Evolutionary conservation across 75 land plant species (phyloP).

Genomic region (Pseudotsuga menziesii): DNA sequence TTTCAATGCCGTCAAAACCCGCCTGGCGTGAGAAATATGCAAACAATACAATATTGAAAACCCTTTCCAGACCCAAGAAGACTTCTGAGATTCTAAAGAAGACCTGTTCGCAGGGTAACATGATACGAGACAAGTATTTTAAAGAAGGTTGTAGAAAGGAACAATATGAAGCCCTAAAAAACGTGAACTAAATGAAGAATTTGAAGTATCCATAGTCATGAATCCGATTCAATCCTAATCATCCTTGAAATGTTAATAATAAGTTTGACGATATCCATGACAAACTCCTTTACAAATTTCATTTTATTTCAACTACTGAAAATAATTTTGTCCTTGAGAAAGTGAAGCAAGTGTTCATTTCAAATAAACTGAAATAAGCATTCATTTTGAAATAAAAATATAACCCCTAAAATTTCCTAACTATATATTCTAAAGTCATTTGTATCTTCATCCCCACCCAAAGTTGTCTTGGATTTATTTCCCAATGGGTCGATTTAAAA

Average conservation of each 20-base stretch:
- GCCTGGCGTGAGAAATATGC: slow-evolving; percentile 56
- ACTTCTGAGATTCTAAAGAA: not conserved
- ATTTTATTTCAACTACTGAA: too few relatives aligned
- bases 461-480: slow-evolving; percentile 15
- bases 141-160: not conserved
- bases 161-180: too few relatives aligned
- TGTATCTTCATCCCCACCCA: slow-evolving; percentile 71
- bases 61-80: too few relatives aligned
- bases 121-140: not conserved
- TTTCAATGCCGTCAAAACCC: slow-evolving; percentile 78
- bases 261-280: too few relatives aligned
- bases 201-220: too few relatives aligned
- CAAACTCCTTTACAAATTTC: too few relatives aligned
- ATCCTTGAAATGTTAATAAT: too few relatives aligned
- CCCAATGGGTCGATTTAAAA: slow-evolving; percentile 4
- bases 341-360: too few relatives aligned
- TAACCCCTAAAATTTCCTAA: slow-evolving; percentile 9
- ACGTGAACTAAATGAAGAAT: too few relatives aligned
- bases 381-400: not conserved
- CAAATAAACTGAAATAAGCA: too few relatives aligned
- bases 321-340: too few relatives aligned
- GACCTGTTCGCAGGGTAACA: not conserved
- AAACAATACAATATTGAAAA: not conserved
- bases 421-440: slow-evolving; percentile 81
- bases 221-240: too few relatives aligned